Base-by-base conservation (phyloP, 148 eudicot genomes). In the Rhododendron ferrugineum region DNA sequence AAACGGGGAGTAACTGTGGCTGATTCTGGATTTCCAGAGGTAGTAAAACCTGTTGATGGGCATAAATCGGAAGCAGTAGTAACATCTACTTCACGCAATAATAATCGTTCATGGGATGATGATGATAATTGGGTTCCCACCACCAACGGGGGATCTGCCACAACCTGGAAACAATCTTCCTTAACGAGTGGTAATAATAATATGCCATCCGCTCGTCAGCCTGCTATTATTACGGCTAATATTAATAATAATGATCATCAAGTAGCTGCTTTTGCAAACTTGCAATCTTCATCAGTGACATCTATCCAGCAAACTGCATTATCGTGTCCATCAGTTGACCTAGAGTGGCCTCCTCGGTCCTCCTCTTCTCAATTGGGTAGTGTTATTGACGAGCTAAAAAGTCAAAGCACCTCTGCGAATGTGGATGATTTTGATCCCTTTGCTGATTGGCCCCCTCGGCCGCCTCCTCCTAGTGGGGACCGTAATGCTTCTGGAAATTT, bases 361-460 rank as follows among this genome's bases (percentile, higher is more conserved):
- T 84, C 93, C 40, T 89, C 93, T 82, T 80, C 91, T 72, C 93
- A 89, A 81, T 28, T 79, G 44, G 86, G 86, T 37, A 5, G 75
- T 78, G 86, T 91, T 76, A 58, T 74, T 54, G 85, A 84, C 52
- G 82, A 83, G 60, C 88, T 86, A 81, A 92, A 88, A 79, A 91
- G 80, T 86, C 90, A 86, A 44, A 88, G 87, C 74, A 84, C 77
- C 36, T 78, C 70, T 46, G 36, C 90, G 7, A 86, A 94, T 6
- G 87, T 95, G 37, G 95, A 94, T 81, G 98, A 92, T 77, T 74
- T 89, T 77, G 99, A 97, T 86, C 99, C 99, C 66, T 97, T 97
- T 89, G 96, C 98, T 58, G 91, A 97, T 85, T 97, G 99, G 99
- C 98, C 99, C 46, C 97, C 97, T 68, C 88, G 92, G 70, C 86